Conservation (phyloP, 2,329 filamentous ascomycete genomes). For the Sarocladium kiliense region DNA sequence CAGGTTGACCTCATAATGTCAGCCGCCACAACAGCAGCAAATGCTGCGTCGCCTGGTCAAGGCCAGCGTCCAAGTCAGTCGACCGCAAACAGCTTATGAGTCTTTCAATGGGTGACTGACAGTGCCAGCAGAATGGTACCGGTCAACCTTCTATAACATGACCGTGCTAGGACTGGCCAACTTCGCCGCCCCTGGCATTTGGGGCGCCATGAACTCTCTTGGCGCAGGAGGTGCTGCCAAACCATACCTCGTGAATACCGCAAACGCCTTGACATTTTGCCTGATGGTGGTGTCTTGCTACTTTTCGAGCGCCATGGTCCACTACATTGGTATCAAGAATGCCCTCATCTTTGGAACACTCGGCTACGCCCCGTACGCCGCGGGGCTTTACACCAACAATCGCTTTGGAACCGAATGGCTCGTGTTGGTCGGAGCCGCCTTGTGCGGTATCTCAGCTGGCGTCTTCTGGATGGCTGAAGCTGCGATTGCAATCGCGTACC, state of each 20-base stretch:
- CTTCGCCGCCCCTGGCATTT: conserved; percentile 65
- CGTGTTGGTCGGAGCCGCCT: conserved; percentile 59
- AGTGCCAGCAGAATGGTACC: conserved; percentile 50
- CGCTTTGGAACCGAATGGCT: conserved; percentile 66
- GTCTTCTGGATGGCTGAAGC: conserved; percentile 74
- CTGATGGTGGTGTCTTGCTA: conserved; percentile 69
- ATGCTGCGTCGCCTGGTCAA: not conserved
- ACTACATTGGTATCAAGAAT: conserved; percentile 65
- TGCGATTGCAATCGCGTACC: conserved; percentile 67
- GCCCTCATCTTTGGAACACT: conserved; percentile 67
- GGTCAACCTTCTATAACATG: conserved; percentile 68
- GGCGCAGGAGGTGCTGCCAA: conserved; percentile 63
- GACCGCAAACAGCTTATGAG: too few species aligned
- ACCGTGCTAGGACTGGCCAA: conserved; percentile 67
- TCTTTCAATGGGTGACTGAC: too few species aligned
- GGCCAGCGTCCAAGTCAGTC: not conserved
- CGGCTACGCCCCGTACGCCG: conserved; percentile 67
- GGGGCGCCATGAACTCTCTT: conserved; percentile 68
- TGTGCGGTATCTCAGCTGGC: conserved; percentile 66
- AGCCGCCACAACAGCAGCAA: not conserved
- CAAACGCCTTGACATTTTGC: conserved; percentile 67
- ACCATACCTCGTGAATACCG: conserved; percentile 63
- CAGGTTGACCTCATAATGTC: not conserved
- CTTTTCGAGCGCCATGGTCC: conserved; percentile 58
- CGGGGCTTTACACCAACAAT: conserved; percentile 68